Conservation (phyloP, 1,139 yeast genomes). For the Wickerhamomyces sp. region DNA sequence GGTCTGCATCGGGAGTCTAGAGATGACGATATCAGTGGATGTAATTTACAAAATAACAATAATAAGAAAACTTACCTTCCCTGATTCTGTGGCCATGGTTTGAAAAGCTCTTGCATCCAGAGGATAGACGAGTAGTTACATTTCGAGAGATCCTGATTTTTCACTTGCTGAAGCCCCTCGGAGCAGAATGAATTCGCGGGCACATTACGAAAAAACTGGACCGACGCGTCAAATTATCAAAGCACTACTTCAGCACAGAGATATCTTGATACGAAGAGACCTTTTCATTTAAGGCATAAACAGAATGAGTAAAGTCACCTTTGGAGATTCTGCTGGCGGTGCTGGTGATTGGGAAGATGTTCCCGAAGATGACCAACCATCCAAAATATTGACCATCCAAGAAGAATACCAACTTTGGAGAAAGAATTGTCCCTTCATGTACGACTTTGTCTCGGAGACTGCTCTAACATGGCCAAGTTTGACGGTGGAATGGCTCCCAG, state of each 20-base stretch:
- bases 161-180: no score
- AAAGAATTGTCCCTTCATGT: conserved; percentile 73
- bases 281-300: no score
- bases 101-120: no score
- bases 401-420: conserved; percentile 79
- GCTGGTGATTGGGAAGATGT: conserved; percentile 1
- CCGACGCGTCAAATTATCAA: neutral
- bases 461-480: conserved; percentile 79
- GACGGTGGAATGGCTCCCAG: conserved; percentile 73
- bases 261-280: no score
- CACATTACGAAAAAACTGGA: neutral
- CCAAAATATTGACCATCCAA: conserved; percentile 28
- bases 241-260: neutral
- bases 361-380: conserved; percentile 9
- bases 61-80: no score
- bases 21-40: no score
- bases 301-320: conserved; percentile 3
- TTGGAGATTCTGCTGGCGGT: conserved; percentile 1
- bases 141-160: no score
- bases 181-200: no score
- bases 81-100: no score
- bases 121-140: no score
- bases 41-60: no score
- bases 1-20: conserved; percentile 27
- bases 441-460: conserved; percentile 74